Evolutionary conservation across 345 rosid genomes (phyloP).

Genomic region (Psidium friedrichsthalianum): DNA sequence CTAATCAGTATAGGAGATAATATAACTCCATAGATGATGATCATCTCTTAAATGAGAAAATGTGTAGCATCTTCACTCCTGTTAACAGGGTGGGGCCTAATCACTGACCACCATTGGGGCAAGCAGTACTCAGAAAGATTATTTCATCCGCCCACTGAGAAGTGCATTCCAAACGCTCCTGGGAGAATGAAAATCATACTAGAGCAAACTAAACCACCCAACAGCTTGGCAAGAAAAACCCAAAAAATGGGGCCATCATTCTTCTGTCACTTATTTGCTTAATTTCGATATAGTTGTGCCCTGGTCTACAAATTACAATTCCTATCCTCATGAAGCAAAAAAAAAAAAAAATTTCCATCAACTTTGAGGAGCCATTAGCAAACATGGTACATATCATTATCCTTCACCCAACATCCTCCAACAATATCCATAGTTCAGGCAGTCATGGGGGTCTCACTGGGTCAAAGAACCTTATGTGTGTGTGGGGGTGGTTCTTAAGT

Average conservation of each 20-base stretch:
- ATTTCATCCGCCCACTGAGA: neutral
- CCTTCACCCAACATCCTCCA: neutral
- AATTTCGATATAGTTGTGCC: neutral
- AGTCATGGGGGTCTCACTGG: too few relatives aligned
- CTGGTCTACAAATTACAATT: neutral
- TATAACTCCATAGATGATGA: neutral
- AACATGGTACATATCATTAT: neutral
- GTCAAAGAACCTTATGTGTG: too few relatives aligned
- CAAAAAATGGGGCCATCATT: neutral
- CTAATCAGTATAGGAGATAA: neutral
- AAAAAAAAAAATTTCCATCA: neutral
- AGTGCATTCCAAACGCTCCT: neutral
- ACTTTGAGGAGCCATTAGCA: neutral
- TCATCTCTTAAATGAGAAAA: neutral
- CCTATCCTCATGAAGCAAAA: neutral
- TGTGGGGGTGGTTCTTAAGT: too few relatives aligned
- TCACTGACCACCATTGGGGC: neutral
- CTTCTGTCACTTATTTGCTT: neutral
- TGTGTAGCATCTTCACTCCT: neutral
- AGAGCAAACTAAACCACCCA: neutral
- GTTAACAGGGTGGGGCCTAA: neutral
- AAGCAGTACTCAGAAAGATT: neutral
- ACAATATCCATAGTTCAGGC: neutral
- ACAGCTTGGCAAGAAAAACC: neutral
- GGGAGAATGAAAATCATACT: neutral